A percentile compares a stretch with the other conserved stretches of the same genome.
phyloP scores from a whole-genome alignment of 352 stramenopile species.

The Phytophthora meadii region DNA sequence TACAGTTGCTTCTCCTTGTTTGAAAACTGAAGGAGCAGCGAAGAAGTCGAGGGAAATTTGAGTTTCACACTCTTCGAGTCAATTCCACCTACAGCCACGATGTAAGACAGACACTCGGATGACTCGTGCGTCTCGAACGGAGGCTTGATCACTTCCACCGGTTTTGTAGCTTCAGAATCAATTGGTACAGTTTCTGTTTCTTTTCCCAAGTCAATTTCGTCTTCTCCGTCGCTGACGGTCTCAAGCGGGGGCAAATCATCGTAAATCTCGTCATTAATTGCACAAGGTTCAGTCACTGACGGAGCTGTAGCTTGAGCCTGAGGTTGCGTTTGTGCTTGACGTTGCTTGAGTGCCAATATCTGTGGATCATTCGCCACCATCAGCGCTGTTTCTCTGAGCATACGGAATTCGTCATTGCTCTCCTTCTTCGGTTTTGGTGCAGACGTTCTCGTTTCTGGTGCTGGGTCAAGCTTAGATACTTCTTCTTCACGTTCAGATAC shows the following conservation, averaged over 20 bases:
- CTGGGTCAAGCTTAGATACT: conserved; percentile 10
- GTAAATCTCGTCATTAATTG: conserved; percentile 30
- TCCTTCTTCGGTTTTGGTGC: conserved; percentile 19
- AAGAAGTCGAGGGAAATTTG: conserved; percentile 39
- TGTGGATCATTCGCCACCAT: conserved; percentile 77
- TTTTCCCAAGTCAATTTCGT: conserved; percentile 16
- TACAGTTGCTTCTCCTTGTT: conserved; percentile 28
- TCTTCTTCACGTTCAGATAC: conserved; percentile 21
- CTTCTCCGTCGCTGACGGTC: conserved; percentile 58
- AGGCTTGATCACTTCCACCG: conserved; percentile 18
- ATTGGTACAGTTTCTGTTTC: conserved; percentile 3
- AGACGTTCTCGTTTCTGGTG: not conserved
- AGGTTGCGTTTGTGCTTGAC: conserved; percentile 1
- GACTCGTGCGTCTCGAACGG: conserved; percentile 57
- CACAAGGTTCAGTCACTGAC: conserved; percentile 21
- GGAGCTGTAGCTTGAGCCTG: conserved; percentile 1
- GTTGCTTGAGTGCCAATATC: conserved; percentile 19
- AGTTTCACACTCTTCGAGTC: conserved; percentile 49
- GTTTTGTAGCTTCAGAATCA: conserved; percentile 4
- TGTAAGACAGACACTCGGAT: conserved; percentile 51
- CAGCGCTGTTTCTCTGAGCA: conserved; percentile 66
- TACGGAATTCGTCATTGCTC: conserved; percentile 57
- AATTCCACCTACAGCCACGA: conserved; percentile 52
- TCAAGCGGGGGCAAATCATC: conserved; percentile 66
- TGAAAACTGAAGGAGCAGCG: conserved; percentile 46